Evolutionary conservation across 2,329 filamentous ascomycete genomes (phyloP).

Genomic region (Samsoniella hepiali): DNA sequence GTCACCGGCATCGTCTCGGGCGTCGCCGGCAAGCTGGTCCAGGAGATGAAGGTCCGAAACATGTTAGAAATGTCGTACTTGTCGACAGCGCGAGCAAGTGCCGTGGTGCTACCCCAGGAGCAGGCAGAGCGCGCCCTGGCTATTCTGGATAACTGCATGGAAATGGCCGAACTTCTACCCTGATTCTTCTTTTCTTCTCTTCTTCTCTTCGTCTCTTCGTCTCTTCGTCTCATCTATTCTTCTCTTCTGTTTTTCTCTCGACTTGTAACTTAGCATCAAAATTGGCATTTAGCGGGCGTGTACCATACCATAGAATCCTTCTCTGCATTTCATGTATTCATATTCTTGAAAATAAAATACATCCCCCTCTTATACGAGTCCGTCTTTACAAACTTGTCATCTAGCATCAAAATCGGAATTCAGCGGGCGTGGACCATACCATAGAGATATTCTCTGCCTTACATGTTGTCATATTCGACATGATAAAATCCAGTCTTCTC

Average conservation of each 20-base stretch:
- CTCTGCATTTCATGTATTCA: neutral
- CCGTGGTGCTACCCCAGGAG: constrained; percentile 77
- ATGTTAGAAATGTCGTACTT: constrained; percentile 83
- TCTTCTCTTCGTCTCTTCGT: neutral
- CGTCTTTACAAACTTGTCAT: no score
- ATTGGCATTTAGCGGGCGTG: neutral
- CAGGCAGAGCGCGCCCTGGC: constrained; percentile 71
- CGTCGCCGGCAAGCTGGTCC: constrained; percentile 77
- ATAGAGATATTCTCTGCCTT: no score
- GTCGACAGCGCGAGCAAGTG: constrained; percentile 82
- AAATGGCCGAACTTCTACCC: constrained; percentile 20
- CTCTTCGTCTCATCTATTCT: neutral
- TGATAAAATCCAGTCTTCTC: no score
- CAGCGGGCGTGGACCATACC: no score
- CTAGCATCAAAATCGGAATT: no score
- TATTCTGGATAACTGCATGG: constrained; percentile 53
- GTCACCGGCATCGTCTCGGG: constrained; percentile 94
- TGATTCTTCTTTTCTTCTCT: neutral
- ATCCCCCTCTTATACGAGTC: neutral
- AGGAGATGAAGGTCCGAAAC: constrained; percentile 58
- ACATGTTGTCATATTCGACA: no score
- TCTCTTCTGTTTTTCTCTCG: neutral
- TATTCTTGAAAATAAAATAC: neutral
- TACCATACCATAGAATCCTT: constrained; percentile 25
- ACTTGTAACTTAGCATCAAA: neutral